Evolutionary conservation across 2,329 filamentous ascomycete species (phyloP), one percentile per base, ranked within the genome.

Genomic region (Corinectria fuckeliana): DNA sequence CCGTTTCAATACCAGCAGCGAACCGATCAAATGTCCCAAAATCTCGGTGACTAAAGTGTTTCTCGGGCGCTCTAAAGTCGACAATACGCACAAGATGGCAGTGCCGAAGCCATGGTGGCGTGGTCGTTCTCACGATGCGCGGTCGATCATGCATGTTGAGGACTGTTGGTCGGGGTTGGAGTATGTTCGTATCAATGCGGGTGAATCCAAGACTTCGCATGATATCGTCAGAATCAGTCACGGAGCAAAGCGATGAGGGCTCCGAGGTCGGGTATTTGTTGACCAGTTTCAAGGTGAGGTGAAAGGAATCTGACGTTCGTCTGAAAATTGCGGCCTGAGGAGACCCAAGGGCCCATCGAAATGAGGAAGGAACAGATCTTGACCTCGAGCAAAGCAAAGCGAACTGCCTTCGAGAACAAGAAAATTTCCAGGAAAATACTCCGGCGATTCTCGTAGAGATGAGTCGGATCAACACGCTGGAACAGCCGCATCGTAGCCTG

Each of bases 61-160:
- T n/a, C n/a, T 26, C 8, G 4, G 9, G 14, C 6, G 41, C 38
- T 39, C 10, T 57, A n/a, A 67, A 65, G 50, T 69, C 65, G 25
- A 69, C 23, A 8, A 61, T 47, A 9, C 50, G 48, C 7, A 69
- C 61, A 16, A 56, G 25, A 28, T 65, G 50, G 14, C 50, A 55
- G 14, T 60, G 56, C 14, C 14, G 42, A 23, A 54, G 45, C 67
- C 67, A 69, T 16, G 67, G 59, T 7, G 57, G 57, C 10, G 45
- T 48, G 1, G 54, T 53, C 6, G 14, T 45, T 18, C 49, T 30
- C 1, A 34, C 10, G 11, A 36, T 13, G 4, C 39, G 38, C 7
- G 30, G 5, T 4, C 41, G 11, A 8, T 44, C 23, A 14, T 44
- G 9, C 42, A 57, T 53, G 25, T 9, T 34, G 23, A 13, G 9